Conservation (phyloP, 345 rosid species). For the Sisymbrium irio region DNA sequence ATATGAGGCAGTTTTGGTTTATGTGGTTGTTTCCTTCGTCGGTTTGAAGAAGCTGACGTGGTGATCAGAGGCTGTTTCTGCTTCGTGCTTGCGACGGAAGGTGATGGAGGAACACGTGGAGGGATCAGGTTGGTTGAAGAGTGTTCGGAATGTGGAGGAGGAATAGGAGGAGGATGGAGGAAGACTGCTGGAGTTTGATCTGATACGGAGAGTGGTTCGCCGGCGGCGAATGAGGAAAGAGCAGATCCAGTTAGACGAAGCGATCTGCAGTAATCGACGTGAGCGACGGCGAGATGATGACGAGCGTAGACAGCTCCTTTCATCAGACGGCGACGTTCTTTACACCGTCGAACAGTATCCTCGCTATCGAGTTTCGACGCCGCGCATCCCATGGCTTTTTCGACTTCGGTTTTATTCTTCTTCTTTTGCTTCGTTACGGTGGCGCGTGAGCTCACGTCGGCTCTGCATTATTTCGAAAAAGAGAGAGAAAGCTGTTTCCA, state of each 20-base stretch:
- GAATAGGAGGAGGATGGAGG: constrained; percentile 47
- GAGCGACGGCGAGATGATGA: constrained; percentile 82
- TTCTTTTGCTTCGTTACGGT: constrained; percentile 10
- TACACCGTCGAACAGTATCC: constrained; percentile 85
- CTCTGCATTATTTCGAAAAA: not conserved
- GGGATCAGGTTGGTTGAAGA: constrained; percentile 17
- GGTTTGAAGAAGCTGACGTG: constrained; percentile 37
- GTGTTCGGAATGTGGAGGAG: constrained; percentile 10
- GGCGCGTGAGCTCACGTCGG: constrained; percentile 27
- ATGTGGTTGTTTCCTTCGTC: constrained; percentile 31
- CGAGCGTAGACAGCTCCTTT: constrained; percentile 84
- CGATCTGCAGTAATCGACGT: constrained; percentile 86
- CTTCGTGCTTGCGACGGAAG: constrained; percentile 45
- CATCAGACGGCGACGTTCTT: constrained; percentile 90
- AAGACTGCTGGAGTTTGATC: constrained; percentile 80
- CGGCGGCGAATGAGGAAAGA: constrained; percentile 72
- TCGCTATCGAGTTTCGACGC: constrained; percentile 92
- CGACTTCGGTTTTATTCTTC: not conserved
- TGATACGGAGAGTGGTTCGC: constrained; percentile 77
- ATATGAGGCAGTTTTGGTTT: constrained; percentile 81
- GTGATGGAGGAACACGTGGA: constrained; percentile 50
- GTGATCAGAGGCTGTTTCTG: constrained; percentile 57
- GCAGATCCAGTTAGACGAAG: constrained; percentile 87
- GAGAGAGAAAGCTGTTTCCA: constrained; percentile 3
- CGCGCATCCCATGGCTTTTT: constrained; percentile 68